phyloP scores from a whole-genome alignment of 2,329 filamentous ascomycete species.

The Calonectria hawksworthii region DNA sequence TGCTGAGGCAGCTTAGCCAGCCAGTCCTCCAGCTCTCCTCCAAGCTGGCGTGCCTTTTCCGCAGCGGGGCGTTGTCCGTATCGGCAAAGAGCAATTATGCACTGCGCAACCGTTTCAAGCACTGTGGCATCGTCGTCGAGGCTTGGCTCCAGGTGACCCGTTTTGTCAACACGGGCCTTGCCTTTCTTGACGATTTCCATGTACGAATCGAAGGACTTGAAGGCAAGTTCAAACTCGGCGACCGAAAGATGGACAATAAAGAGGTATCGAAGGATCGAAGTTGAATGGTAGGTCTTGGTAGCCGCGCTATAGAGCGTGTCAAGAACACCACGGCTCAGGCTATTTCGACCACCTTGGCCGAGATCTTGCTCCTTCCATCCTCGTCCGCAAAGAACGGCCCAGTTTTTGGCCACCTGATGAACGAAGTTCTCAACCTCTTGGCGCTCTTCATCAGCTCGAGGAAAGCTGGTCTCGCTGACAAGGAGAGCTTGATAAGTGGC shows the following conservation, averaged over 20 bases:
- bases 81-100: conserved; percentile 83
- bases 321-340: conserved; percentile 81
- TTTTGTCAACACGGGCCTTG: conserved; percentile 87
- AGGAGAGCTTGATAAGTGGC: conserved; percentile 83
- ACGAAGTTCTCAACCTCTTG: conserved; percentile 87
- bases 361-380: conserved; percentile 86
- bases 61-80: conserved; percentile 83
- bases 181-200: conserved; percentile 88
- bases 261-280: conserved; percentile 85
- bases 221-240: conserved; percentile 91
- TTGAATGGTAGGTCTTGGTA: conserved; percentile 96
- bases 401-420: conserved; percentile 84
- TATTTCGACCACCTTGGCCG: conserved; percentile 83
- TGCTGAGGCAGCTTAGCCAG: conserved; percentile 70
- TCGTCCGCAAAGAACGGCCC: conserved; percentile 84
- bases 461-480: conserved; percentile 85
- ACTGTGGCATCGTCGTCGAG: conserved; percentile 85
- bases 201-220: conserved; percentile 93
- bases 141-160: conserved; percentile 76
- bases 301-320: conserved; percentile 92
- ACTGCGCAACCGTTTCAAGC: conserved; percentile 83
- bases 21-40: conserved; percentile 80
- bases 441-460: conserved; percentile 84
- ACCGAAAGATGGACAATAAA: conserved; percentile 90
- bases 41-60: conserved; percentile 83